Conservation (phyloP, 2,329 filamentous ascomycete genomes). For the Fusarium compactum region DNA sequence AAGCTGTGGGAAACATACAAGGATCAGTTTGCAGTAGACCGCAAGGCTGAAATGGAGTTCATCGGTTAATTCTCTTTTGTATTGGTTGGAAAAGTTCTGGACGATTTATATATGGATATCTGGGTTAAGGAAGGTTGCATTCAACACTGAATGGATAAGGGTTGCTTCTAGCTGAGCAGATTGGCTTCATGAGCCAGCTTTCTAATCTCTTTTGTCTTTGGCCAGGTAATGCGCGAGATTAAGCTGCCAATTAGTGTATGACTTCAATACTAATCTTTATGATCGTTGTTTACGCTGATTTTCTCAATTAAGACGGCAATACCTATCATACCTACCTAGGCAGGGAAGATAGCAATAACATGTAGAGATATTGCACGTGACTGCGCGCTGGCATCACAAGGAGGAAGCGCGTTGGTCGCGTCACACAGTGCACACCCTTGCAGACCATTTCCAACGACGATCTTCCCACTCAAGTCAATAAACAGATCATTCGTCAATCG, state of each 20-base stretch:
- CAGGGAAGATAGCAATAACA: background rate
- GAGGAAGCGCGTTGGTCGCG: conserved; percentile 41
- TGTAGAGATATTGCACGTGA: conserved; percentile 38
- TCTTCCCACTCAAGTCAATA: background rate
- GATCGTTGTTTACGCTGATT: background rate
- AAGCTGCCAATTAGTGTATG: background rate
- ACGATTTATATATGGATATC: background rate
- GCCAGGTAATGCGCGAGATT: background rate
- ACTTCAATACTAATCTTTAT: background rate
- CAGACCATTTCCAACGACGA: background rate
- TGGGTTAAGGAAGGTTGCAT: background rate
- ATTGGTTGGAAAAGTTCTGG: background rate
- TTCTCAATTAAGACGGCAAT: background rate
- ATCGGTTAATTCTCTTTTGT: conserved; percentile 59
- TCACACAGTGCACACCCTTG: conserved; percentile 14
- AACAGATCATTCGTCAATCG: background rate
- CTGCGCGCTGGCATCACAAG: conserved; percentile 30
- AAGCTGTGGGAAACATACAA: conserved; percentile 83
- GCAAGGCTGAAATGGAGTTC: conserved; percentile 75
- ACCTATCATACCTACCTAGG: background rate
- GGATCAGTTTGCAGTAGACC: conserved; percentile 75
- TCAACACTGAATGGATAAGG: background rate
- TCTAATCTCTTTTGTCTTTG: conserved; percentile 8
- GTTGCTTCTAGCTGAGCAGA: background rate
- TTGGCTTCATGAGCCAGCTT: conserved; percentile 1